These are phyloP conservation scores for Cutaneotrichosporon sp. DNA, from an alignment of 1,284 basidiomycete genomes.

Conservation along the genomic window DNA sequence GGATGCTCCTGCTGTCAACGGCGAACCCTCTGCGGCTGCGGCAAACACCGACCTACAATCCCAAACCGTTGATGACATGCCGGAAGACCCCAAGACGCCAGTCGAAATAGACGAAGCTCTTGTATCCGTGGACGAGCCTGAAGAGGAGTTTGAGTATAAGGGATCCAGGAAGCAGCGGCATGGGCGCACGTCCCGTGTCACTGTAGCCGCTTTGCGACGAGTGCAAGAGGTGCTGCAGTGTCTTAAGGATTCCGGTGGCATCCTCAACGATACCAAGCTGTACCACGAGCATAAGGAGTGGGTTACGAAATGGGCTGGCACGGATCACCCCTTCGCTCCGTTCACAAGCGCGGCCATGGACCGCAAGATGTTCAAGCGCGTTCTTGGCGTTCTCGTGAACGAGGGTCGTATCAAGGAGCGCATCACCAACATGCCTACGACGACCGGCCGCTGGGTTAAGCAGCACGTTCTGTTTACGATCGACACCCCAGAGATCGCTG, in stretches of 20 bases:
- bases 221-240: slow-evolving; percentile 33
- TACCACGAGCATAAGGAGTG: slow-evolving; percentile 28
- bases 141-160: no score
- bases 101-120: no score
- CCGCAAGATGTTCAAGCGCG: slow-evolving; percentile 27
- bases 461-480: slow-evolving; percentile 22
- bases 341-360: slow-evolving; percentile 32
- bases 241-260: slow-evolving; percentile 28
- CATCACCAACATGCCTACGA: slow-evolving; percentile 28
- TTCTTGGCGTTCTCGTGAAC: slow-evolving; percentile 19
- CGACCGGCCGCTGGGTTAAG: slow-evolving; percentile 33
- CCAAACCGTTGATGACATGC: no score
- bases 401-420: slow-evolving; percentile 32
- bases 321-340: slow-evolving; percentile 35
- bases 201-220: slow-evolving; percentile 28
- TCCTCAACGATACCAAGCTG: slow-evolving; percentile 26
- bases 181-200: slow-evolving; percentile 17
- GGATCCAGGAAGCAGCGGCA: neutral
- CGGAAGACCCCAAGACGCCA: no score
- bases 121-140: slow-evolving; percentile 2
- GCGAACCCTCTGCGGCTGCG: no score
- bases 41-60: no score
- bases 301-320: slow-evolving; percentile 33
- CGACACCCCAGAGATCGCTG: slow-evolving; percentile 17
- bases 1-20: no score